Evolutionary conservation across 345 rosid genomes (phyloP), one percentile per base, ranked within the genome.

Genomic region (Turnera subulata): DNA sequence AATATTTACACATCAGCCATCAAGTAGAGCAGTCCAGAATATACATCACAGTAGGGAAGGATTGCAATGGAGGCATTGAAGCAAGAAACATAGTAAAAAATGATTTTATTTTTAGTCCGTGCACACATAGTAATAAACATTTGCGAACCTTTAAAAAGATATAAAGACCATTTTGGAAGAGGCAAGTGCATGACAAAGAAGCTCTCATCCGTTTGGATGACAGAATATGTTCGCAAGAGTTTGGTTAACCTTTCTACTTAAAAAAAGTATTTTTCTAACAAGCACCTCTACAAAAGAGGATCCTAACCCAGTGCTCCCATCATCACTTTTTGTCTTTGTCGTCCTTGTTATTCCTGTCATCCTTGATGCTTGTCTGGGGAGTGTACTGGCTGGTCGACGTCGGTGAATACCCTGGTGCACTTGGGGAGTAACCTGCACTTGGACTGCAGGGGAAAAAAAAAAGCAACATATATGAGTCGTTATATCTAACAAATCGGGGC

Each of bases 361-460:
- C 81, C 70, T 83, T 81, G 22, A 67, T 69, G 43, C 83, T 75
- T 23, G 83, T 72, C 25, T 82, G 89, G 59, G 91, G 91, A 33
- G 87, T 82, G 68, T 79, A 84, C 74, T 86, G 95, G 66, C 94
- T 80, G 6, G 94, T 77, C 0, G 96, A 86, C 25, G 94, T 75
- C 0, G 94, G 96, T 18, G 89, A 89, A 68, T 86, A 84, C 33
- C 96, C 89, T 0, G 91, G 91, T 5, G 87, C 81, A 63, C 84
- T 84, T 1, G 95, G 97, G 5, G 94, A 86, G 66, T 89, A 86
- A 39, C 95, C 95, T 11, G 88, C 91, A 69, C 91, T 89, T 11
- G 91, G 91, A 66, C 79, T 78, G 71, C 68, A 65, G 21, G 38
- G 39, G 23, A 50, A 11, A 38, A 9, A 46, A 49, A 17, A 55